phyloP scores from a whole-genome alignment of 2,329 filamentous ascomycete genomes.

The Trichoderma arundinaceum region DNA sequence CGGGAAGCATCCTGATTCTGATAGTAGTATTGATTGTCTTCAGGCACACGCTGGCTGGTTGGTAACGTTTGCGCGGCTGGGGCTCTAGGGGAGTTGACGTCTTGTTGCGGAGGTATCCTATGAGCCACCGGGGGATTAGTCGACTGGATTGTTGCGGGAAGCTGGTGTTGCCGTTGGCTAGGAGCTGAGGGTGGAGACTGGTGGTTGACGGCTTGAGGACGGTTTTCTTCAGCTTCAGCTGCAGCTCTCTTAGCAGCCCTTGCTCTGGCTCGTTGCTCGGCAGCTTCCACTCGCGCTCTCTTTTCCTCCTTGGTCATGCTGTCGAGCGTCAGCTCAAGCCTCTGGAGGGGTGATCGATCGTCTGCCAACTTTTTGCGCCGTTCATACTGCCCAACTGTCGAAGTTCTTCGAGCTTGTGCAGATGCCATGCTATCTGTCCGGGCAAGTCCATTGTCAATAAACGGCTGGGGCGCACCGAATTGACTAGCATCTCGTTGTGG shows the following conservation, averaged over 20 bases:
- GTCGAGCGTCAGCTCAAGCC: slow-evolving; percentile 85
- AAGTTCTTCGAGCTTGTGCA: slow-evolving; percentile 47
- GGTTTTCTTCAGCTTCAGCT: slow-evolving; percentile 36
- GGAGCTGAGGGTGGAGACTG: slow-evolving; percentile 31
- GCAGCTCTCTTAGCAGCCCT: slow-evolving; percentile 52
- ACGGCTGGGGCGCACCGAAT: slow-evolving; percentile 27
- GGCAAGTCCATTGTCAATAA: slow-evolving; percentile 35
- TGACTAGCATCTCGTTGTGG: slow-evolving; percentile 29
- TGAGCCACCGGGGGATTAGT: slow-evolving; percentile 5
- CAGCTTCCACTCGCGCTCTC: slow-evolving; percentile 80
- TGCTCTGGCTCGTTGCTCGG: slow-evolving; percentile 75
- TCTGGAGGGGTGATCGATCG: slow-evolving; percentile 89
- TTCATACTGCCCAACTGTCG: slow-evolving; percentile 48
- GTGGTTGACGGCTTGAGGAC: slow-evolving; percentile 37
- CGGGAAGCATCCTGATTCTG: slow-evolving; percentile 31
- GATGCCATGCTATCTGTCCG: slow-evolving; percentile 38
- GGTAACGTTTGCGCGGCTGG: slow-evolving; percentile 35
- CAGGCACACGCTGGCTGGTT: slow-evolving; percentile 36
- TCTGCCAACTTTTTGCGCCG: slow-evolving; percentile 70
- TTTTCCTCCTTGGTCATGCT: slow-evolving; percentile 97
- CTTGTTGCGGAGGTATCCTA: slow-evolving; percentile 27
- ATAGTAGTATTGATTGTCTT: slow-evolving; percentile 33
- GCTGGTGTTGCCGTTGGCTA: slow-evolving; percentile 13
- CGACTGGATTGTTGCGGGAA: slow-evolving; percentile 10
- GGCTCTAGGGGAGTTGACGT: slow-evolving; percentile 30